A percentile compares a stretch with the other conserved stretches of the same genome.
Evolutionary conservation across 2,329 filamentous ascomycete genomes (phyloP).

Genomic region (Drechmeria coniospora): DNA sequence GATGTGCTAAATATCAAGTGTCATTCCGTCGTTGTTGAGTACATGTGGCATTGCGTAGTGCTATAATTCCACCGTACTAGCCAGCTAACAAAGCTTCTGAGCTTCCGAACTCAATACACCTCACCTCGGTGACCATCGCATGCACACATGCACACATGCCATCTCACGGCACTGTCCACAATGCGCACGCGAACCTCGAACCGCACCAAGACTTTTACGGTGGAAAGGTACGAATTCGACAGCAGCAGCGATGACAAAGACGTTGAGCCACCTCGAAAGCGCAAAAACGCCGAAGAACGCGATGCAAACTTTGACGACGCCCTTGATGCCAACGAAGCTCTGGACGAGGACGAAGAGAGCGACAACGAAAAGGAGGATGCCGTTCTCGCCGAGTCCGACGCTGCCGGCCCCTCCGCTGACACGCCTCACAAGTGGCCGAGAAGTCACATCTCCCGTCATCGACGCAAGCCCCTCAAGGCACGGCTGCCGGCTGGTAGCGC

Average conservation of each 20-base stretch:
- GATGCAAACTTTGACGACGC: conserved; percentile 17
- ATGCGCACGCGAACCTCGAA: conserved; percentile 24
- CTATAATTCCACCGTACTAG: no score
- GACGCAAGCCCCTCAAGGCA: background rate
- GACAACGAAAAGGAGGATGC: conserved; percentile 1
- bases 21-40: no score
- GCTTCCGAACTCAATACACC: no score
- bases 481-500: conserved; percentile 6
- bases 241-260: conserved; percentile 15
- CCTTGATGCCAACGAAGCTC: conserved; percentile 10
- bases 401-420: no score
- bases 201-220: conserved; percentile 17
- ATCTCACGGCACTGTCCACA: no score
- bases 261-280: conserved; percentile 7
- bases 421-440: no score
- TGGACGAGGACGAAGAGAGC: background rate
- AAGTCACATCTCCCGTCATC: no score
- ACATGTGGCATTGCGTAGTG: no score
- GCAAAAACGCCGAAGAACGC: conserved; percentile 11
- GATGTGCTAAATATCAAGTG: no score
- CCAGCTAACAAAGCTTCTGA: no score
- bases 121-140: background rate
- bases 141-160: conserved; percentile 1
- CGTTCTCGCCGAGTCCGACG: background rate
- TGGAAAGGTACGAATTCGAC: conserved; percentile 20